Base-by-base conservation (phyloP, 345 rosid genomes). In the Dovyalis caffra region DNA sequence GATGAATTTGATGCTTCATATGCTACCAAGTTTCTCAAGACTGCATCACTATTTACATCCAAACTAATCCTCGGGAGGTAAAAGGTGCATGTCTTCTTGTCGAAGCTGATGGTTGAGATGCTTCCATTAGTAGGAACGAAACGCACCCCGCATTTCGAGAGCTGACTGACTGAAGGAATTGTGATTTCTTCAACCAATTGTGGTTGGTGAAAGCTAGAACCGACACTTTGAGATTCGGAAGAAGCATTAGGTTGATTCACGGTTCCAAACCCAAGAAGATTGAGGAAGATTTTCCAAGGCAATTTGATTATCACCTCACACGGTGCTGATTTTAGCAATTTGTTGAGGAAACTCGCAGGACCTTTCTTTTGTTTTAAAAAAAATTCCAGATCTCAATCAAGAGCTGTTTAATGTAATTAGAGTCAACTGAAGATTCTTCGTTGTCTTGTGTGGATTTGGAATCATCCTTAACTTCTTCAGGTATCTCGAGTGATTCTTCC, bases 221-320 rank as follows among this genome's bases (percentile, higher is more conserved):
- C 4, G 8, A 8, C 26, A 3, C 11, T 56, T 23, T 56, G 28
- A 56, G 60, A 25, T 23, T 56, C 60, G 64, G 68, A 88, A 25
- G 8, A 83, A 60, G 63, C 69, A 43, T 62, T 76, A 1, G 86
- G 81, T 53, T 80, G 74, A 68, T 77, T 82, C 63, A 90, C 32
- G 67, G 85, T 56, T 14, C 82, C 70, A 73, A 88, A 76, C 29
- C 83, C 84, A 0, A 90, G 95, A 62, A 92, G 79, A 43, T 81
- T 86, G 2, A 85, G 80, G 38, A 92, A 47, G 74, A 88, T 62
- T 72, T 57, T 74, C 88, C 81, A 83, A 0, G 92, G 89, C 34
- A 86, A 53, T 64, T 78, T 88, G 68, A 85, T n/a, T 3, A 88
- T 21, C 21, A 74, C 26, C 62, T 77, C 78, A 28, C 61, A 15